Evolutionary conservation across 1,284 basidiomycete genomes (phyloP).

Genomic region (Malassezia furfur): DNA sequence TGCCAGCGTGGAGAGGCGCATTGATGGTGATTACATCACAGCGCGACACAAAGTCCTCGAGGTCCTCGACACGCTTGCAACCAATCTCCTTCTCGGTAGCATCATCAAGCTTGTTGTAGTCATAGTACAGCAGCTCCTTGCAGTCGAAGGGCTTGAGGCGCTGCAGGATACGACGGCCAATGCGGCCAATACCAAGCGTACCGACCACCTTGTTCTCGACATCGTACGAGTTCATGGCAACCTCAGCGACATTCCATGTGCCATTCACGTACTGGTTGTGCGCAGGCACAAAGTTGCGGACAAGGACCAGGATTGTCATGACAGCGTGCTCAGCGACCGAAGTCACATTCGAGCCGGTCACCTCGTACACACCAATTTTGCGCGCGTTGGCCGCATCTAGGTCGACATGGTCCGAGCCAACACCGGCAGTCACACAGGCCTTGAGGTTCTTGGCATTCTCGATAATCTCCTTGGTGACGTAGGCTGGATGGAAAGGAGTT

Average conservation of each 20-base stretch:
- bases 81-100: constrained; percentile 64
- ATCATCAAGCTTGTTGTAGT: constrained; percentile 68
- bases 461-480: constrained; percentile 71
- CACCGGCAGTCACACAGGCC: constrained; percentile 83
- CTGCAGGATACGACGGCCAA: constrained; percentile 59
- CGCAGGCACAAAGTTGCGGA: constrained; percentile 74
- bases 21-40: constrained; percentile 81
- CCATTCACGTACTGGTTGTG: constrained; percentile 50
- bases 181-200: constrained; percentile 59
- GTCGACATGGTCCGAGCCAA: constrained; percentile 79
- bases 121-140: constrained; percentile 87
- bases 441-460: constrained; percentile 78
- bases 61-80: constrained; percentile 66
- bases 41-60: constrained; percentile 71
- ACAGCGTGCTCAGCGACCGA: constrained; percentile 88
- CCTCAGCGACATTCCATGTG: constrained; percentile 44
- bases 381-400: constrained; percentile 75
- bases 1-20: constrained; percentile 81
- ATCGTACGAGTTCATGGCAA: constrained; percentile 57
- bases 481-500: constrained; percentile 73
- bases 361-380: constrained; percentile 65
- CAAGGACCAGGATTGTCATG: constrained; percentile 71
- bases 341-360: constrained; percentile 61
- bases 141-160: constrained; percentile 75
- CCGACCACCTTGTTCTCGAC: constrained; percentile 80